These are phyloP conservation scores for Aspergillus heteromorphus DNA, from an alignment of 495 filamentous ascomycete species.

Conservation along the genomic window DNA sequence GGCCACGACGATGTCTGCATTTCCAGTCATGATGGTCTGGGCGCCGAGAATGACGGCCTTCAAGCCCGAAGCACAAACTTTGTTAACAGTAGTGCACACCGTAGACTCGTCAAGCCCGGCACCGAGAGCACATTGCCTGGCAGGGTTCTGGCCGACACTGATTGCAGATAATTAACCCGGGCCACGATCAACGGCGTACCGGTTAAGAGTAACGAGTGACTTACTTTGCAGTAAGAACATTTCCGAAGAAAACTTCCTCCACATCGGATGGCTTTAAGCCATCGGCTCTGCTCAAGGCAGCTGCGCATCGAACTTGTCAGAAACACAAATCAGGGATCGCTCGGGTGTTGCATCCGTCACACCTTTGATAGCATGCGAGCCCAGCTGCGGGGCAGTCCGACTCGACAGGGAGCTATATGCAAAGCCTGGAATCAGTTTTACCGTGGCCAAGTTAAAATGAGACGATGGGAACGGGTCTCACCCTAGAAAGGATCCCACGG, in stretches of 20 bases:
- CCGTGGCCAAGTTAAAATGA: not conserved
- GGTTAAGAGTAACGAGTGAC: conserved; percentile 14
- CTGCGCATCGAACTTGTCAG: conserved; percentile 36
- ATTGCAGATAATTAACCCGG: conserved; percentile 10
- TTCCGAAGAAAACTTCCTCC: conserved; percentile 95
- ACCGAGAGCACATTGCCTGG: conserved; percentile 84
- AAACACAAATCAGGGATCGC: not conserved
- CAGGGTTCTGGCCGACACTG: conserved; percentile 94
- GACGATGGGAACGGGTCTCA: conserved; percentile 36
- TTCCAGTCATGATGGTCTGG: conserved; percentile 94
- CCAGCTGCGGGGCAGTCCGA: conserved; percentile 78
- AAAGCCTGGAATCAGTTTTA: conserved; percentile 10
- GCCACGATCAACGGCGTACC: not conserved
- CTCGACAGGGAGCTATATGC: conserved; percentile 70
- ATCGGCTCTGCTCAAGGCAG: conserved; percentile 79
- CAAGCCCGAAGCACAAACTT: conserved; percentile 90
- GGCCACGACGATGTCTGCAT: conserved; percentile 81
- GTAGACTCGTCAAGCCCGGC: conserved; percentile 75
- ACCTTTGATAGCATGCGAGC: conserved; percentile 90
- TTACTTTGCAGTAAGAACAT: conserved; percentile 94
- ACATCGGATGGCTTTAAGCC: conserved; percentile 80
- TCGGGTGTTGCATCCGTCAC: conserved; percentile 13
- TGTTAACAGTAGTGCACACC: conserved; percentile 93
- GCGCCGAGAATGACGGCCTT: conserved; percentile 94
- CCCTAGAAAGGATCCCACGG: conserved; percentile 90